Percentiles rank a stretch among this genome's conserved stretches.
Conservation (phyloP, 2,329 filamentous ascomycete species). For the Botrytis byssoidea region DNA sequence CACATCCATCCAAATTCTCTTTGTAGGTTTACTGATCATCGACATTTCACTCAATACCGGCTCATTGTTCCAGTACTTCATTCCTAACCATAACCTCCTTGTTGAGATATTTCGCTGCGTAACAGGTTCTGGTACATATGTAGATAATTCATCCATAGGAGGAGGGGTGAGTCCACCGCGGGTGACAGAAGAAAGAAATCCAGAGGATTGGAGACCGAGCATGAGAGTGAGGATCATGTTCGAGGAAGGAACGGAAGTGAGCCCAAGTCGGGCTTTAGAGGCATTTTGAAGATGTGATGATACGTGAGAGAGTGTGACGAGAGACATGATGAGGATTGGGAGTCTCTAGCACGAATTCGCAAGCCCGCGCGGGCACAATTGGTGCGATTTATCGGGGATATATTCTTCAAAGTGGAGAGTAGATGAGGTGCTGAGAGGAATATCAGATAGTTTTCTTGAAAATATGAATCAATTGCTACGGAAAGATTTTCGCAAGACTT, state of each 20-base stretch:
- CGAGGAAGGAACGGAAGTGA: slow-evolving; percentile 67
- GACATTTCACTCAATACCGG: slow-evolving; percentile 64
- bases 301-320: slow-evolving; percentile 67
- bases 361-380: slow-evolving; percentile 33
- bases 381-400: slow-evolving; percentile 12
- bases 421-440: neutral
- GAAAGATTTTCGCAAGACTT: neutral
- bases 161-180: slow-evolving; percentile 61
- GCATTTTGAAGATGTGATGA: slow-evolving; percentile 75
- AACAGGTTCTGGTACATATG: slow-evolving; percentile 49
- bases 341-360: slow-evolving; percentile 19
- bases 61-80: slow-evolving; percentile 73
- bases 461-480: neutral
- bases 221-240: slow-evolving; percentile 64
- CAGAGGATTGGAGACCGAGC: slow-evolving; percentile 65
- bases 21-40: slow-evolving; percentile 66
- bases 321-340: slow-evolving; percentile 54
- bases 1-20: slow-evolving; percentile 61
- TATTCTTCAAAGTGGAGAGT: slow-evolving; percentile 8
- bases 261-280: slow-evolving; percentile 64
- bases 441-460: neutral
- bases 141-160: slow-evolving; percentile 47
- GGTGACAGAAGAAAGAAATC: slow-evolving; percentile 66
- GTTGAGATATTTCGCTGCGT: slow-evolving; percentile 60
- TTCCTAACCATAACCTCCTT: slow-evolving; percentile 65